Base-by-base conservation (phyloP, 2,329 filamentous ascomycete genomes). In the Truncatella angustata region DNA sequence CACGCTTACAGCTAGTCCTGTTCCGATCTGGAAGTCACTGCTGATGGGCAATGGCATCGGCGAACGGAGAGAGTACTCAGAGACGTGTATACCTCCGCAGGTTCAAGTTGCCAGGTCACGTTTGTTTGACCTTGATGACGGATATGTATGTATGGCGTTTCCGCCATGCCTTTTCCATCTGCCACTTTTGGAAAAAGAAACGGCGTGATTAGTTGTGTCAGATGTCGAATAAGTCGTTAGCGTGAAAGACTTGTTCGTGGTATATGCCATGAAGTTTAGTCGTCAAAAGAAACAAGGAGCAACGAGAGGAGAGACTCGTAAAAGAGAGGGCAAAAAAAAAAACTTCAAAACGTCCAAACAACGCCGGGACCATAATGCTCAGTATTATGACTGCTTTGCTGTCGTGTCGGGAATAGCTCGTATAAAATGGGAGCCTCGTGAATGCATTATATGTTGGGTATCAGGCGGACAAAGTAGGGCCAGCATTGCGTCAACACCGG, bases 371-470 rank as follows among this genome's bases (percentile, higher is more conserved):
- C 67, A 68, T 69, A 64, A 63, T 66, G 67, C 70, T 69, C 68
- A 67, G 70, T 61, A 71, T 68, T 69, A 71, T 68, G 64, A 55
- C 60, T 64, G 23, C 23, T 44, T 20, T 9, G 12, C 20, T 16
- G 40, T 12, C 14, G 20, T 10, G 18, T 40, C 20, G 36, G 36
- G 18, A 20, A 20, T 16, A 40, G 20, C 36, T 20, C 20, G 14
- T 54, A 58, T 61, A 58, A 62, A 66, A 65, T 62, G 57, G 63
- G 60, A 68, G 63, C 68, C 70, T 74, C 71, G 64, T 67, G 64
- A 70, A 75, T 76, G 73, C 76, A 79, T 79, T 76, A 76, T 74
- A 75, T 77, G 77, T 73, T 75, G 78, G 80, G 80, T 82, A 83
- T 84, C 75, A 76, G 72, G 60, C 53, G 59, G 59, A 49, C 49